Percentiles rank a stretch among this genome's conserved stretches.
Conservation (phyloP, 129 eudicot genomes). For the Ambrosia trifida region DNA sequence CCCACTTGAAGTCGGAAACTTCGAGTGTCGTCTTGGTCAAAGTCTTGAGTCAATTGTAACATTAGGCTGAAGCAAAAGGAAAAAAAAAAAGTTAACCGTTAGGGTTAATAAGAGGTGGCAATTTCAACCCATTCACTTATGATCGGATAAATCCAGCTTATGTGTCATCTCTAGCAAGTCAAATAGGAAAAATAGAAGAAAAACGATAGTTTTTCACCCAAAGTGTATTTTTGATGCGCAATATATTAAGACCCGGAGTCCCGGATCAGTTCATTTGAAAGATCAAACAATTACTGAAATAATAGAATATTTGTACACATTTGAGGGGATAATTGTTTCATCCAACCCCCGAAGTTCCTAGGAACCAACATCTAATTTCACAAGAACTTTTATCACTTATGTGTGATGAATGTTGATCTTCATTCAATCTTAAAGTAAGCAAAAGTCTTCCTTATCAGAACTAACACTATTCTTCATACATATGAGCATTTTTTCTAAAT, state of each 20-base stretch:
- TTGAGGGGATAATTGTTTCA: neutral
- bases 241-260: neutral
- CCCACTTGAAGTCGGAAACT: constrained; percentile 61
- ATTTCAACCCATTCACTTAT: too few species aligned
- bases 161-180: neutral
- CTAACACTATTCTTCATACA: neutral
- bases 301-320: neutral
- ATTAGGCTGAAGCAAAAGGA: constrained; percentile 48
- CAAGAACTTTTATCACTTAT: neutral
- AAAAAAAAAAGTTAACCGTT: constrained; percentile 11
- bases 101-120: neutral
- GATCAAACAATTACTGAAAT: neutral
- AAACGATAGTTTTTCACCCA: neutral
- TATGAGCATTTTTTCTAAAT: constrained; percentile 1
- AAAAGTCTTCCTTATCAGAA: neutral
- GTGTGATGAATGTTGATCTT: neutral
- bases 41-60: constrained; percentile 69
- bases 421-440: neutral
- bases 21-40: constrained; percentile 64
- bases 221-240: neutral
- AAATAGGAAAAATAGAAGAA: neutral
- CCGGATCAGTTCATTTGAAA: neutral
- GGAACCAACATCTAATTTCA: neutral
- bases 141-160: neutral
- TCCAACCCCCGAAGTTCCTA: neutral